Conservation (phyloP, 345 rosid species). For the Toxicodendron radicans region DNA sequence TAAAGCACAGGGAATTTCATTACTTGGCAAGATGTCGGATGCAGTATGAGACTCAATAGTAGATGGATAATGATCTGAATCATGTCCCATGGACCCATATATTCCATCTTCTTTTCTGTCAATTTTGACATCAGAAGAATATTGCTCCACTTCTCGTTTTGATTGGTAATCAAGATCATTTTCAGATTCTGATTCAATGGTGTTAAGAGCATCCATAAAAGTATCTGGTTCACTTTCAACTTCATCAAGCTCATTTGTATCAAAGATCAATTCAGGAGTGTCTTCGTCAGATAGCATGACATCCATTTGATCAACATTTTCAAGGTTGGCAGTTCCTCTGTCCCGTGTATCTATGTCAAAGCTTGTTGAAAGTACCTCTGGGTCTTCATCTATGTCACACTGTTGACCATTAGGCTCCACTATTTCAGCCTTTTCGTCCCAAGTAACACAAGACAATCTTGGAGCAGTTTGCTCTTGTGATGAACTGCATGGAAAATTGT, state of each 20-base stretch:
- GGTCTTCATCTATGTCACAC: slow-evolving; percentile 34
- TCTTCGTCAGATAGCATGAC: slow-evolving; percentile 29
- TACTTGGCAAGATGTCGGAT: slow-evolving; percentile 25
- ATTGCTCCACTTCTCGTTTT: slow-evolving; percentile 44
- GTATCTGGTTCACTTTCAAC: slow-evolving; percentile 78
- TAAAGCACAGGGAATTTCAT: slow-evolving; percentile 23
- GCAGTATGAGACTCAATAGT: slow-evolving; percentile 29
- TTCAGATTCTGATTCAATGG: slow-evolving; percentile 80
- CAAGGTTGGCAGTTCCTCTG: slow-evolving; percentile 20
- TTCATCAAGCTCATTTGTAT: slow-evolving; percentile 40
- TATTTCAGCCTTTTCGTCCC: slow-evolving; percentile 88
- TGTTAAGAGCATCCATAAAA: slow-evolving; percentile 81
- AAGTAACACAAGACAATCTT: slow-evolving; percentile 52
- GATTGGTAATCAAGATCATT: slow-evolving; percentile 48
- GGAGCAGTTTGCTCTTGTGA: slow-evolving; percentile 38
- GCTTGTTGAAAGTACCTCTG: slow-evolving; percentile 30
- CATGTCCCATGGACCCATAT: slow-evolving; percentile 10
- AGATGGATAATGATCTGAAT: slow-evolving; percentile 25
- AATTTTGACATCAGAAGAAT: slow-evolving; percentile 20
- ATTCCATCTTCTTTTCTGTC: slow-evolving; percentile 28
- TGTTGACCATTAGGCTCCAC: slow-evolving; percentile 42
- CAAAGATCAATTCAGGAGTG: slow-evolving; percentile 31
- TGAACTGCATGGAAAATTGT: slow-evolving; percentile 34
- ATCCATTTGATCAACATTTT: slow-evolving; percentile 31
- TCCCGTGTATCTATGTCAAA: slow-evolving; percentile 33